phyloP scores from a whole-genome alignment of 148 eudicot genomes.

The Amaranthus cruentus region DNA sequence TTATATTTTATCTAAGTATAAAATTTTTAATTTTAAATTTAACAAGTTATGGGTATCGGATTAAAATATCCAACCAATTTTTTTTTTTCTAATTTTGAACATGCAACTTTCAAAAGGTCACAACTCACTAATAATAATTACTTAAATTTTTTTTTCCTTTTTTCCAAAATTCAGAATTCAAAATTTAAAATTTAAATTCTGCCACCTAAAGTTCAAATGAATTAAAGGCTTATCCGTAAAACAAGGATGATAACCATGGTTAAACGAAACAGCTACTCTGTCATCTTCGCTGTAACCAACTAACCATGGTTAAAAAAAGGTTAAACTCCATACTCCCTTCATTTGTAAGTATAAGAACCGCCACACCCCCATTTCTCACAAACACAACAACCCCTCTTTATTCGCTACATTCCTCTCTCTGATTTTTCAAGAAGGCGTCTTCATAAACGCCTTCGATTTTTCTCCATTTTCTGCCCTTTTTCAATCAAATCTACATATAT shows the following conservation, averaged over 20 bases:
- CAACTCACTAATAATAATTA: too few relatives aligned
- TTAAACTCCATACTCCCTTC: background rate
- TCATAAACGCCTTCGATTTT: slow-evolving; percentile 45
- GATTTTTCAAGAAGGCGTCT: slow-evolving; percentile 38
- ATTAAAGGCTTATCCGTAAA: slow-evolving; percentile 6
- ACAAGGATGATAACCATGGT: slow-evolving; percentile 11
- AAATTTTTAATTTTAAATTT: too few relatives aligned
- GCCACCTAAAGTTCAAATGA: too few relatives aligned
- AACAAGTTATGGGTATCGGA: too few relatives aligned
- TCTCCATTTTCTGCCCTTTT: background rate
- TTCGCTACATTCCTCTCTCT: background rate
- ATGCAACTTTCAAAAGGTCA: too few relatives aligned
- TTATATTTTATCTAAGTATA: too few relatives aligned
- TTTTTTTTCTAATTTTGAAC: too few relatives aligned
- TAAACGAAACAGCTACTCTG: slow-evolving; percentile 1
- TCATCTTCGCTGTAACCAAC: slow-evolving; percentile 1
- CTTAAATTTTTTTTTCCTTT: too few relatives aligned
- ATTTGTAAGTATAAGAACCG: slow-evolving; percentile 1
- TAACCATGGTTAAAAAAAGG: slow-evolving; percentile 12
- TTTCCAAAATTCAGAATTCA: too few relatives aligned
- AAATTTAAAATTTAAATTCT: too few relatives aligned
- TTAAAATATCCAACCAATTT: too few relatives aligned
- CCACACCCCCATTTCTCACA: background rate
- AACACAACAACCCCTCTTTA: background rate
- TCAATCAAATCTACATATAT: background rate